Conservation (phyloP, 2,329 filamentous ascomycete species). For the Fusarium siculi region DNA sequence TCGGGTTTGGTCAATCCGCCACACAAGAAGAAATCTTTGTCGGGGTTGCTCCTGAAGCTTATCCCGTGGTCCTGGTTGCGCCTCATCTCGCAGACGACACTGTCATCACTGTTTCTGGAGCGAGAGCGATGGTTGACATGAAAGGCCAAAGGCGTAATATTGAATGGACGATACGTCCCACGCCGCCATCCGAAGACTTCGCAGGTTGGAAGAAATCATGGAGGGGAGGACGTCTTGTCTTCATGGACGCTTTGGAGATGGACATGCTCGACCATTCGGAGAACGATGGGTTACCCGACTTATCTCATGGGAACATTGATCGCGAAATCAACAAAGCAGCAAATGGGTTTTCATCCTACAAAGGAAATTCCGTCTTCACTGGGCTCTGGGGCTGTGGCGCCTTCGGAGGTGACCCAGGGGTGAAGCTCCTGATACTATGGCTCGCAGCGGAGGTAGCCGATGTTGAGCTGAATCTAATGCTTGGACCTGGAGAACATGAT, state of each 20-base stretch:
- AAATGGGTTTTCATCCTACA: conserved; percentile 42
- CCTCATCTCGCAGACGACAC: conserved; percentile 44
- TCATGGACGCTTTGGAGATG: conserved; percentile 53
- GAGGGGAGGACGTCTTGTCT: conserved; percentile 46
- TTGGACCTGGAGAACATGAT: conserved; percentile 31
- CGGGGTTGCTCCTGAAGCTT: conserved; percentile 49
- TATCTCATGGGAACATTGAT: conserved; percentile 39
- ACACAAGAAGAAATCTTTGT: conserved; percentile 52
- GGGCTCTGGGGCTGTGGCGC: conserved; percentile 52
- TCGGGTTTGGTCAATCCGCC: conserved; percentile 51
- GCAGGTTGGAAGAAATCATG: conserved; percentile 4
- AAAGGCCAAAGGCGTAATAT: conserved; percentile 46
- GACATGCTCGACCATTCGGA: conserved; percentile 39
- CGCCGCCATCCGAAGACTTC: not conserved
- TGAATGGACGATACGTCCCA: conserved; percentile 26
- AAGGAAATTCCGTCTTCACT: conserved; percentile 35
- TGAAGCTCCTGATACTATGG: conserved; percentile 48
- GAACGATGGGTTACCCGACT: conserved; percentile 39
- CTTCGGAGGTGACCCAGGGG: conserved; percentile 48
- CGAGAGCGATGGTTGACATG: conserved; percentile 46
- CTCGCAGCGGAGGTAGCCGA: conserved; percentile 44
- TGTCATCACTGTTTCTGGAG: conserved; percentile 43
- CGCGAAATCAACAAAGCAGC: conserved; percentile 47
- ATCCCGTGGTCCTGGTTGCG: conserved; percentile 49
- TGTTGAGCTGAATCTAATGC: conserved; percentile 33